A percentile compares a stretch with the other conserved stretches of the same genome.
Evolutionary conservation across 164 flowering plant species (phyloP).

Genomic region (Vitis cinerea): DNA sequence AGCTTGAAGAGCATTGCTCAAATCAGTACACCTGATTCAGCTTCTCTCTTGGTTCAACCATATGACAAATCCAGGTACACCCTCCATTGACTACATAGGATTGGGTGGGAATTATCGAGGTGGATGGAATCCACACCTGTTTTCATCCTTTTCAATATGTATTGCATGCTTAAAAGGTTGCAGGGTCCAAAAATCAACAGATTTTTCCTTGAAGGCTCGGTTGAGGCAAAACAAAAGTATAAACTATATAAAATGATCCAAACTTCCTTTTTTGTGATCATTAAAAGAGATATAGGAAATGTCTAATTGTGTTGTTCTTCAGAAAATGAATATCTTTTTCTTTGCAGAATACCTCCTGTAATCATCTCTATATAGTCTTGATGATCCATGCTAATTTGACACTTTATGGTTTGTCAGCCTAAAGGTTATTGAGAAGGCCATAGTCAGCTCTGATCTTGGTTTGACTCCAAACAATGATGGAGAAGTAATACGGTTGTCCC

Average conservation of each 20-base stretch:
- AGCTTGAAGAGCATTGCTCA: conserved; percentile 92
- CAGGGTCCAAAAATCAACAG: background rate
- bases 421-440: conserved; percentile 91
- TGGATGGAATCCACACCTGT: too few relatives aligned
- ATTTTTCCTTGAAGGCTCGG: background rate
- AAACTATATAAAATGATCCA: background rate
- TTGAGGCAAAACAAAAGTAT: background rate
- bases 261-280: background rate
- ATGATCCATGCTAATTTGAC: background rate
- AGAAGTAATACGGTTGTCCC: conserved; percentile 70
- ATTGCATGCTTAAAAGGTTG: background rate
- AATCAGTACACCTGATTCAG: conserved; percentile 84
- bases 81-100: conserved; percentile 2
- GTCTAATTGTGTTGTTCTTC: background rate
- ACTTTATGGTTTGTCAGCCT: conserved; percentile 46
- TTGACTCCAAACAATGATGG: conserved; percentile 93
- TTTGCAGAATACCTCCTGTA: too few relatives aligned
- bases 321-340: background rate
- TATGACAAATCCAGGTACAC: conserved; percentile 92
- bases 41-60: conserved; percentile 84
- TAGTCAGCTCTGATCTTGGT: conserved; percentile 78
- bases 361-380: background rate
- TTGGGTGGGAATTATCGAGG: background rate
- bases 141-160: background rate
- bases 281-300: background rate